Evolutionary conservation across 345 rosid genomes (phyloP), one percentile per base, ranked within the genome.

Genomic region (Citrus sinensis): DNA sequence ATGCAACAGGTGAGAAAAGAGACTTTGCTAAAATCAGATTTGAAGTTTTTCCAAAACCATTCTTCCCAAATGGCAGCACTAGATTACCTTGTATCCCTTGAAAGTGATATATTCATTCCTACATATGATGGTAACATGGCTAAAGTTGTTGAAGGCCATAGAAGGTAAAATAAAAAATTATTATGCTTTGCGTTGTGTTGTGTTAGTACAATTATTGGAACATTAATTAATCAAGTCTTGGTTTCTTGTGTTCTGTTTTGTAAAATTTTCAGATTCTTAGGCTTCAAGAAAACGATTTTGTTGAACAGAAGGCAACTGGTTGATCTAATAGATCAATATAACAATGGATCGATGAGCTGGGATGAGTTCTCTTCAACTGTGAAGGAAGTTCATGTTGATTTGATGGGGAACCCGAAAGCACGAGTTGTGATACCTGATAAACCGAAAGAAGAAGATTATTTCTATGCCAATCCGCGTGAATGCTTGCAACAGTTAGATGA

Each of bases 121-220:
- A 95, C 98, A 6, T 88, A 92, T 75, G 94, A 93, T 60, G 98
- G 98, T 65, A 95, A 95, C 85, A 93, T 95, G 98, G 98, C 98
- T 39, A 95, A 85, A 87, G 98, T 95, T n/a, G 98, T 95, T 20
- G 98, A 93, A 91, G 98, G 98, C 83, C 98, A 95, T 81, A 90
- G 98, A 70, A 93, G 98, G 98, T 95, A 83, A 71, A 37, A 60
- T 25, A 29, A 1, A 5, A 37, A 62, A 9, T 5, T 3, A 4
- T 17, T 67, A 6, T 35, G 19, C 5, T 42, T 68, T 76, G 13
- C 4, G 6, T 46, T 76, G 40, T 4, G 20, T 30, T 49, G 25
- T 25, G 29, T 64, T 54, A 25, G 35, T 64, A 64, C 67, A 30
- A 29, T 20, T 51, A 1, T 8, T 16, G 35, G 29, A 20, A 19